Evolutionary conservation across 768 basidiomycete genomes (phyloP), one percentile per base, ranked within the genome.

Genomic region (Calocera viscosa): DNA sequence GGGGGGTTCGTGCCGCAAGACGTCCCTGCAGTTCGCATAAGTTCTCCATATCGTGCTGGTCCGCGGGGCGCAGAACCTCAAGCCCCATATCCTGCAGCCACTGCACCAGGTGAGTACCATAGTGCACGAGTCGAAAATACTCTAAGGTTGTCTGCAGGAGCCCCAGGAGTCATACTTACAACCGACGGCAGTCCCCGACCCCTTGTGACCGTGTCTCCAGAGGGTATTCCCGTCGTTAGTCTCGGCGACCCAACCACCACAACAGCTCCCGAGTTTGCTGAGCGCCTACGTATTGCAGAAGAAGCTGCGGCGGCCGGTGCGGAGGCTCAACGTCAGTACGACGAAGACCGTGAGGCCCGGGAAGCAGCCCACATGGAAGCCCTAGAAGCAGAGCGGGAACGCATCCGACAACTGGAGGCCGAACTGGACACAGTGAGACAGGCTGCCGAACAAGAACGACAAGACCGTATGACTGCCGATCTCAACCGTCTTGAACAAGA

Each of bases 401-500:
- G 84, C n/a, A 84, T 88, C 32, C 74, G 74, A 26, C 81, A 80
- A 5, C 76, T 90, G 38, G 85, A 89, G 70, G 83, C 84, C 2
- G 86, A 91, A 69, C 77, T 90, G 5, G 79, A 80, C 3, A 78
- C 76, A 5, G 77, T 83, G 7, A 82, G 83, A 22, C 79, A 74
- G 16, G 87, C 90, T 5, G 64, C 43, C 11, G 64, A 78, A 80
- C 63, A 40, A 14, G 90, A 90, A 73, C 82, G 80, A 66, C 80
- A 84, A 68, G 77, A 82, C 65, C 79, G 85, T 14, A 71, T 78
- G 17, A 81, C 83, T 0, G 84, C 87, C 66, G 85, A 86, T 49
- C 78, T 84, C 1, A 87, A 87, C 68, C 79, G 81, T 22, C 78
- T 83, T 34, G 87, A 89, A 72, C 79, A 79, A 33, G 85, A 87